Percentiles rank a stretch among this genome's conserved stretches.
These are phyloP conservation scores for Calocybe gambosa DNA, from an alignment of 1,284 basidiomycete species.

Conservation along the genomic window DNA sequence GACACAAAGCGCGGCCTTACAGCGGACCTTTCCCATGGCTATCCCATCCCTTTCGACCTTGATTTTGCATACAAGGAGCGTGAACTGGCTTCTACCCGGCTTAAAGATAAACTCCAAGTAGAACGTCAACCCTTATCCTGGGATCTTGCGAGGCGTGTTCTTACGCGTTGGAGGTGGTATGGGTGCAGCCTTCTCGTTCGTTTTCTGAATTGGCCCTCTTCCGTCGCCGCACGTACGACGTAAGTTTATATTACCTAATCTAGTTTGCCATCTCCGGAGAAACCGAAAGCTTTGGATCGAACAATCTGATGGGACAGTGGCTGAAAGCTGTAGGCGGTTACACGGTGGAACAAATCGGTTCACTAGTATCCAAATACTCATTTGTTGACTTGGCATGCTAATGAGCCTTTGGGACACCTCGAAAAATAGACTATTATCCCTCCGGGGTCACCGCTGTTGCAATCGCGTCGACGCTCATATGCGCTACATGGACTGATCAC, in stretches of 20 bases:
- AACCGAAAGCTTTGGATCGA: conserved; percentile 65
- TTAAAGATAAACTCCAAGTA: conserved; percentile 36
- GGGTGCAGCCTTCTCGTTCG: conserved; percentile 56
- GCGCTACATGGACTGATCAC: conserved; percentile 58
- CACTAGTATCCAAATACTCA: not conserved
- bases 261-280: conserved; percentile 63
- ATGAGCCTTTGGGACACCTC: not conserved
- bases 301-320: conserved; percentile 75
- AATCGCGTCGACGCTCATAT: conserved; percentile 55
- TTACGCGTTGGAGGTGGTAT: conserved; percentile 67
- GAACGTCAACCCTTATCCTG: conserved; percentile 41
- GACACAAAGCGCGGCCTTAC: not conserved
- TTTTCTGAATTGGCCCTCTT: conserved; percentile 1
- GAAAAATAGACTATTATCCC: conserved; percentile 51
- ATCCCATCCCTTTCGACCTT: no score
- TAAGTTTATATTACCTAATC: not conserved
- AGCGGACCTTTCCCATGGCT: conserved; percentile 7
- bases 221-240: not conserved
- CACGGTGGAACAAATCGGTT: conserved; percentile 55
- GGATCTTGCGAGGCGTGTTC: conserved; percentile 43
- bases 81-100: conserved; percentile 41
- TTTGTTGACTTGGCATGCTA: not conserved
- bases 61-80: conserved; percentile 42
- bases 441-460: conserved; percentile 61
- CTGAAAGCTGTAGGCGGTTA: conserved; percentile 57